These are phyloP conservation scores for Globisporangium mamillatum DNA, from an alignment of 352 stramenopile genomes.

Conservation along the genomic window DNA sequence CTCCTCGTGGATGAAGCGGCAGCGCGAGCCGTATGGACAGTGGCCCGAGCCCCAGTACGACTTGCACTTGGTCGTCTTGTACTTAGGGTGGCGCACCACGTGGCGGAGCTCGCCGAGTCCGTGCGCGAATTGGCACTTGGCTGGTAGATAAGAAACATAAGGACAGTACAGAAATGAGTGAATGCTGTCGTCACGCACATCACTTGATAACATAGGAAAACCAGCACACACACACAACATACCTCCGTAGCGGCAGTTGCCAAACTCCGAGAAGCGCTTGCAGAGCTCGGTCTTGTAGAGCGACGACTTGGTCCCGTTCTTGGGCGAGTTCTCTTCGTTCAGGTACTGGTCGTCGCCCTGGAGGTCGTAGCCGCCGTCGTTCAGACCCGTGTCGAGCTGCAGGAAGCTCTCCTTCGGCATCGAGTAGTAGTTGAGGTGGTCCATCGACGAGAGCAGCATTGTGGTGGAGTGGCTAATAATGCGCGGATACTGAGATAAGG, in stretches of 20 bases:
- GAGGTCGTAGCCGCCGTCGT: conserved; percentile 42
- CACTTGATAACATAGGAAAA: background rate
- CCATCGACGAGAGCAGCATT: conserved; percentile 82
- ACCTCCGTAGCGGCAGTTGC: conserved; percentile 85
- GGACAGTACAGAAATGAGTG: background rate
- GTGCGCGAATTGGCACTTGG: conserved; percentile 88
- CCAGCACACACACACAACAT: background rate
- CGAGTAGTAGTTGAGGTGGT: conserved; percentile 82
- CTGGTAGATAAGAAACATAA: conserved; percentile 21
- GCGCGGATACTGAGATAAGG: background rate
- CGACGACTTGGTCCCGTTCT: conserved; percentile 84
- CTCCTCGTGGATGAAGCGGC: conserved; percentile 88
- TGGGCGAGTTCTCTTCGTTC: conserved; percentile 80
- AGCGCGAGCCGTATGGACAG: conserved; percentile 84
- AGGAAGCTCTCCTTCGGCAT: conserved; percentile 74
- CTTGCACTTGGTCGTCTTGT: conserved; percentile 92
- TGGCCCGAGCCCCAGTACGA: conserved; percentile 88
- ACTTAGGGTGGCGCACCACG: conserved; percentile 87
- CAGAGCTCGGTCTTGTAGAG: conserved; percentile 88
- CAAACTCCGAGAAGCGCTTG: conserved; percentile 86
- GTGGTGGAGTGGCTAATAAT: conserved; percentile 5
- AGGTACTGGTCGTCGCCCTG: conserved; percentile 55
- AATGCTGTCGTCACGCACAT: conserved; percentile 2
- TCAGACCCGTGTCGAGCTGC: conserved; percentile 52
- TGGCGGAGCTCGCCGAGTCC: conserved; percentile 75